Evolutionary conservation across 2,329 filamentous ascomycete species (phyloP).

Genomic region (Neophaeococcomyces aloes): DNA sequence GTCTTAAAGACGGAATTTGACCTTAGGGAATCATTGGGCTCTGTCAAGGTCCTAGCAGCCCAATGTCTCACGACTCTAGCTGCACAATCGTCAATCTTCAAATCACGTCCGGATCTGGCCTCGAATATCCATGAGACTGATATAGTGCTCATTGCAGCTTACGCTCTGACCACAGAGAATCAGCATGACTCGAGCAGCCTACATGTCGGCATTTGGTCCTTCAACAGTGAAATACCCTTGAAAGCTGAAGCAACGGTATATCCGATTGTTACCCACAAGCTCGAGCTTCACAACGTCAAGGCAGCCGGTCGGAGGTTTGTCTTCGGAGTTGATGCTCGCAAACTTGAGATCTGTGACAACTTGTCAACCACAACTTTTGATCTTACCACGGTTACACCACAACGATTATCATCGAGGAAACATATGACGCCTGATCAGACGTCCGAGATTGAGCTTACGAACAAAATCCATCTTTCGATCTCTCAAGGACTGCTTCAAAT

Average conservation of each 20-base stretch:
- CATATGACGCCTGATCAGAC: conserved; percentile 32
- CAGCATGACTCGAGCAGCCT: neutral
- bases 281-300: neutral
- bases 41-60: conserved; percentile 15
- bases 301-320: neutral
- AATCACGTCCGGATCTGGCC: conserved; percentile 20
- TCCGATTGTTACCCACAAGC: neutral
- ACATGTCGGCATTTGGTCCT: neutral
- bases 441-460: conserved; percentile 29
- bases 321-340: neutral
- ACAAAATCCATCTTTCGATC: conserved; percentile 23
- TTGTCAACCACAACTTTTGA: conserved; percentile 1
- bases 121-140: conserved; percentile 1
- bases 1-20: neutral
- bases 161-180: neutral
- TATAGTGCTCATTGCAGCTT: neutral
- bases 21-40: neutral
- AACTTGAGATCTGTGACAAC: conserved; percentile 1
- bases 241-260: neutral
- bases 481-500: conserved; percentile 27
- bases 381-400: conserved; percentile 14
- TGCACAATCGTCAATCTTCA: conserved; percentile 22
- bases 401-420: conserved; percentile 33
- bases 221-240: neutral
- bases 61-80: conserved; percentile 15